phyloP scores from a whole-genome alignment of 202 grass and related monocot genomes.

The Saccharum hybrid region DNA sequence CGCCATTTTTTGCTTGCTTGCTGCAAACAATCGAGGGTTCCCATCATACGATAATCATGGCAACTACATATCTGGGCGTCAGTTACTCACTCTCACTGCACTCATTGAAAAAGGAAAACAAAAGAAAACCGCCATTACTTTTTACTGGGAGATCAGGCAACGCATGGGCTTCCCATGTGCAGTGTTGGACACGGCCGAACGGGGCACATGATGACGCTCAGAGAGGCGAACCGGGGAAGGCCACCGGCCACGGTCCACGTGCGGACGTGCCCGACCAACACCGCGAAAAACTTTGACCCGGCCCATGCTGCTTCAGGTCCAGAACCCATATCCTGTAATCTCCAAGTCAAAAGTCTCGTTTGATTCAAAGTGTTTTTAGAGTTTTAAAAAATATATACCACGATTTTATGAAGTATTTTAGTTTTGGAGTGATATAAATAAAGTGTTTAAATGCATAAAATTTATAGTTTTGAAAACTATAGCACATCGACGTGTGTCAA shows the following conservation, averaged over 20 bases:
- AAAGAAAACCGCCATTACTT: no score
- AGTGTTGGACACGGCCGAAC: conserved; percentile 1
- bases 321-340: not conserved
- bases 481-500: no score
- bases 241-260: not conserved
- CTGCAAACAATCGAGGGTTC: not conserved
- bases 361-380: not conserved
- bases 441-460: no score
- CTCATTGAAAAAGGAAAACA: not conserved
- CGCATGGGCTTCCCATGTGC: conserved; percentile 11
- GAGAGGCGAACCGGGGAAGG: not conserved
- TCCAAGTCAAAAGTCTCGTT: not conserved
- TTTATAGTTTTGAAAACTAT: no score
- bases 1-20: conserved; percentile 17
- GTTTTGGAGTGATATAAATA: no score
- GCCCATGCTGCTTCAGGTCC: not conserved
- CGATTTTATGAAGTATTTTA: no score
- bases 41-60: conserved; percentile 29
- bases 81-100: not conserved
- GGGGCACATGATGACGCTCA: not conserved
- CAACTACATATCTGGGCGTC: not conserved
- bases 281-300: not conserved
- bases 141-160: not conserved
- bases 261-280: not conserved
- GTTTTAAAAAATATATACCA: no score